Percentiles rank a stretch among this genome's conserved stretches.
phyloP scores from a whole-genome alignment of 1,284 basidiomycete genomes.

The Cutaneotrichosporon mucoides region DNA sequence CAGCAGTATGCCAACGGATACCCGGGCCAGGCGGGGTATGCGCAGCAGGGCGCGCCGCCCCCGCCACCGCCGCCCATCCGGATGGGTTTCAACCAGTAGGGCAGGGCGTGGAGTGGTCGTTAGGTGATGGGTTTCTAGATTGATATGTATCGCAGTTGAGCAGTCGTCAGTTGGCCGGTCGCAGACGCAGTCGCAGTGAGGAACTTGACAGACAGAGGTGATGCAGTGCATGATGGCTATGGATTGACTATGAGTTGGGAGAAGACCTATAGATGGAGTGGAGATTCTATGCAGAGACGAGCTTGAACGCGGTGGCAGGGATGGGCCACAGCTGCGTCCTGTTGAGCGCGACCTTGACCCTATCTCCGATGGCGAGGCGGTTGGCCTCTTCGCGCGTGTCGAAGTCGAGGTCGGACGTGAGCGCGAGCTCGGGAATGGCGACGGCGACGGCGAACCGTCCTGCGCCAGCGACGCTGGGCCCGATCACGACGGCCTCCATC shows the following conservation, averaged over 20 bases:
- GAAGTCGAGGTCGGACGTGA: conserved; percentile 1
- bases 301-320: conserved; percentile 12
- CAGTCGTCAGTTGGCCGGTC: too few species aligned
- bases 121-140: too few species aligned
- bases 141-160: background rate
- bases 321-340: conserved; percentile 26
- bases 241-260: background rate
- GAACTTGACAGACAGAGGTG: background rate
- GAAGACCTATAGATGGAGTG: conserved; percentile 1
- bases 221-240: conserved; percentile 13
- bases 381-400: background rate
- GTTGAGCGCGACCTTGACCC: conserved; percentile 25
- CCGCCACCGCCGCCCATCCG: conserved; percentile 41
- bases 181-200: too few species aligned
- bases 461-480: background rate
- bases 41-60: conserved; percentile 20
- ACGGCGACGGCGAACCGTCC: background rate
- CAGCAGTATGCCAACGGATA: background rate
- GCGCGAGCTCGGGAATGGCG: background rate
- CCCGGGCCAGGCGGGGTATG: background rate
- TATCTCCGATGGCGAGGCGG: conserved; percentile 21
- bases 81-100: conserved; percentile 37
- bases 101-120: too few species aligned
- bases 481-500: background rate
- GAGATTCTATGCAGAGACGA: conserved; percentile 1